Percentiles rank a stretch among this genome's conserved stretches.
Evolutionary conservation across 1,284 basidiomycete genomes (phyloP).

Genomic region (Moniliophthora roreri): DNA sequence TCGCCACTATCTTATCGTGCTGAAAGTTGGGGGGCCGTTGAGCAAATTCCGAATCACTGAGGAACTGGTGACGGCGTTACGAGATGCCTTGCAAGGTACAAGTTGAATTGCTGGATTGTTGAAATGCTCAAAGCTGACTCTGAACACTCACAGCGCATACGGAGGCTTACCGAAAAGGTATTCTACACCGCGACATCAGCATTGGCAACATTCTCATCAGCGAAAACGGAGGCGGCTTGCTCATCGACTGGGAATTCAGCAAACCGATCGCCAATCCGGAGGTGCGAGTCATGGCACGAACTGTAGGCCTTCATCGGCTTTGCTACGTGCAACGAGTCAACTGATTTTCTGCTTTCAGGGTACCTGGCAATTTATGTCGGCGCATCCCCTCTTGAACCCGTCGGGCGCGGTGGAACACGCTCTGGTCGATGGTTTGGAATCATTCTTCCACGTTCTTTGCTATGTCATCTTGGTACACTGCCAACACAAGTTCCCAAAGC

Average conservation of each 20-base stretch:
- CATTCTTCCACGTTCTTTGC: slow-evolving; percentile 5
- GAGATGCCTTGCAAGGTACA: slow-evolving; percentile 5
- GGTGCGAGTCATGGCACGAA: neutral
- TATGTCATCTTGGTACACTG: neutral
- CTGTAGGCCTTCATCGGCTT: neutral
- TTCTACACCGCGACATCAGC: slow-evolving; percentile 6
- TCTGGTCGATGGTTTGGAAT: slow-evolving; percentile 5
- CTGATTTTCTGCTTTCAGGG: neutral
- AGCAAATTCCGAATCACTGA: neutral
- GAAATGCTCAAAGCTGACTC: neutral
- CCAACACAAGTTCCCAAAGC: too few species aligned
- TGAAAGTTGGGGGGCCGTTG: slow-evolving; percentile 14
- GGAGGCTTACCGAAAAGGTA: neutral
- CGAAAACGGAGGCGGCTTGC: neutral
- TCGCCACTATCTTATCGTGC: slow-evolving; percentile 15
- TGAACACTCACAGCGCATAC: slow-evolving; percentile 1
- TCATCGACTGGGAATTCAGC: slow-evolving; percentile 9
- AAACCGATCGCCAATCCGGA: neutral
- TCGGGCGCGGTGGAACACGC: neutral
- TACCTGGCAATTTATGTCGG: slow-evolving; percentile 8
- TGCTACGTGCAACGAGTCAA: neutral
- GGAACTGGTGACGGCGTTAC: neutral
- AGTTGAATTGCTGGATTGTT: neutral
- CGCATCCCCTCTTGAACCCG: neutral
- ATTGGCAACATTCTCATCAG: slow-evolving; percentile 5